Base-by-base conservation (phyloP, 1,139 yeast genomes). In the Arxiozyma bovina region DNA sequence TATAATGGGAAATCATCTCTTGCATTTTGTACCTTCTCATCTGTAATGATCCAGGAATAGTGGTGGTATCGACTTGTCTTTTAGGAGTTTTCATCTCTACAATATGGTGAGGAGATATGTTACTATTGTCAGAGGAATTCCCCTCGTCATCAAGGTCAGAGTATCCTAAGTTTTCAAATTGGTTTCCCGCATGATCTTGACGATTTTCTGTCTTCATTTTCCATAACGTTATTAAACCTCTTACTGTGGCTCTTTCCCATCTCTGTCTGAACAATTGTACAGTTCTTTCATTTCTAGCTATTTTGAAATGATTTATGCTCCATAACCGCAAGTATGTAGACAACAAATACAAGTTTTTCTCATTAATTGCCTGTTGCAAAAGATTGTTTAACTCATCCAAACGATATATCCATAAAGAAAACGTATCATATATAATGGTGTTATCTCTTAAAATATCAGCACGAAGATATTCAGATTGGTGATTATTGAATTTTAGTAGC, bases 161-260 rank as follows among this genome's bases (percentile, higher is more conserved):
- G 4, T 44, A 11, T 9, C 38, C 42, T 15, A 21, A 8, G 20
- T 20, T 40, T 30, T n/a, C 27, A 42, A 42, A 20, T 9, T 30
- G 25, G 41, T 25, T 41, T 18, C 41, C 41, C 11, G 11, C 15
- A 9, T 20, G 22, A 38, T 21, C 34, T 40, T 7, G 18, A 17
- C 38, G 15, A 23, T 17, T 25, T 7, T 12, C 21, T n/a, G n/a
- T 45, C 30, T 30, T 45, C 48, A 45, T 30, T 45, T 61, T 65
- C 75, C 76, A 73, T 30, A 72, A 54, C 5, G 60, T 48, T 21
- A 73, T 46, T 2, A 72, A 54, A 0, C 73, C 74, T 52, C 74
- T 59, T 34, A 70, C 54, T 22, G 61, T 67, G 1, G 74, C 75
- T 49, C 75, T 62, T 52, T 66, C 62, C 75, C 75, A 72, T 49